Evolutionary conservation across 2,329 filamentous ascomycete species (phyloP).

Genomic region (Septoria petroselini): DNA sequence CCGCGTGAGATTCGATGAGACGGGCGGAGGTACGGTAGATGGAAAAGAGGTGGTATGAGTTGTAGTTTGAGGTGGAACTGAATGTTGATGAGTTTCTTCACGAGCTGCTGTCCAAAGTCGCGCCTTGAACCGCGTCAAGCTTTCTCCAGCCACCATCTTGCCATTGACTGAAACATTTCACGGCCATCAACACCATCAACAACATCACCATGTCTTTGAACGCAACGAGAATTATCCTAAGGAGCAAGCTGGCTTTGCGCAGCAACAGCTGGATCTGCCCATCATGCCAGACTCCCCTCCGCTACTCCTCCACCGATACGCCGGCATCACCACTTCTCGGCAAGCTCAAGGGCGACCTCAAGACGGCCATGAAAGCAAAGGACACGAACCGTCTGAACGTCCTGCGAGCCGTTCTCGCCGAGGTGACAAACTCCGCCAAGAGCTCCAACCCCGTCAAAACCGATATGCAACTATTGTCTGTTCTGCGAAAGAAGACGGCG

Average conservation of each 20-base stretch:
- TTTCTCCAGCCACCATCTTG: too few relatives aligned
- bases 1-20: neutral
- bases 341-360: slow-evolving; percentile 47
- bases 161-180: neutral
- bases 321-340: slow-evolving; percentile 43
- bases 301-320: slow-evolving; percentile 29
- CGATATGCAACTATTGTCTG: slow-evolving; percentile 64
- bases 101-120: too few relatives aligned
- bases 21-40: neutral
- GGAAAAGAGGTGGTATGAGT: neutral
- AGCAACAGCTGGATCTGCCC: slow-evolving; percentile 25
- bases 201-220: slow-evolving; percentile 23
- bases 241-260: slow-evolving; percentile 17
- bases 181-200: neutral
- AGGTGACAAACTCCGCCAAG: slow-evolving; percentile 73
- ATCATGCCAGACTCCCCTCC: slow-evolving; percentile 25
- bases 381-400: slow-evolving; percentile 61
- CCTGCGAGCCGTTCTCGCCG: slow-evolving; percentile 65
- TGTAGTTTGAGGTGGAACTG: slow-evolving; percentile 1
- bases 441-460: slow-evolving; percentile 66
- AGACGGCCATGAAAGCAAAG: slow-evolving; percentile 49
- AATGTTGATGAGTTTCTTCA: neutral
- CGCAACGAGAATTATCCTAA: slow-evolving; percentile 19
- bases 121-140: too few relatives aligned
- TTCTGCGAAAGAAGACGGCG: slow-evolving; percentile 64